phyloP scores from a whole-genome alignment of 805 yeast genomes.

The Wickerhamomyces rabaulensis region DNA sequence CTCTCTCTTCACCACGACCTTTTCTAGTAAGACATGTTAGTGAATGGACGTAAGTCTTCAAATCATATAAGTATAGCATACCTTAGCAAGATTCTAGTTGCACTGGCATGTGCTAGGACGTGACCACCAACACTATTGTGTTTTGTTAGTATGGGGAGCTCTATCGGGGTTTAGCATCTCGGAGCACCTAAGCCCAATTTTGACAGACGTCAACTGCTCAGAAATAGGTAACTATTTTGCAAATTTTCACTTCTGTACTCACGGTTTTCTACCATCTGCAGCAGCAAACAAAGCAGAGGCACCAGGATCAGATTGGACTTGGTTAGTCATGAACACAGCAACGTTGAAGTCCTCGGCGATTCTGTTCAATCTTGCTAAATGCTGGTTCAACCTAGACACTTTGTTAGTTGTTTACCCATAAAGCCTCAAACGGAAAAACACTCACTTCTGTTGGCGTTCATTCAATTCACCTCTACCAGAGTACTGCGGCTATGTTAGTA shows the following conservation, averaged over 20 bases:
- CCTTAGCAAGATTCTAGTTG: conserved; percentile 61
- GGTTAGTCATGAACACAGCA: conserved; percentile 72
- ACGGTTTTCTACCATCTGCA: conserved; percentile 79
- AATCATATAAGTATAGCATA: conserved; percentile 2
- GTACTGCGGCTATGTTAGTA: conserved; percentile 28
- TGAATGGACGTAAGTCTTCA: neutral
- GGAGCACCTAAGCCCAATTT: neutral
- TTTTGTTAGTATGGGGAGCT: conserved; percentile 1
- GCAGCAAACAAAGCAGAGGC: conserved; percentile 74
- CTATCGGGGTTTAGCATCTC: neutral
- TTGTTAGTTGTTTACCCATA: neutral
- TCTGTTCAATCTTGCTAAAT: conserved; percentile 45
- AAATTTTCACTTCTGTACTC: conserved; percentile 8
- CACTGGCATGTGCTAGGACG: conserved; percentile 76
- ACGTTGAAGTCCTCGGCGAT: conserved; percentile 74
- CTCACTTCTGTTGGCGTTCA: conserved; percentile 61
- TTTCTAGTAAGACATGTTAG: conserved; percentile 34
- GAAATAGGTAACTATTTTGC: too few relatives aligned
- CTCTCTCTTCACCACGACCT: conserved; percentile 77
- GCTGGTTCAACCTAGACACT: conserved; percentile 37
- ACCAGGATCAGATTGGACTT: conserved; percentile 82
- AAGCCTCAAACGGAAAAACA: neutral
- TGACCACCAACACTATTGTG: conserved; percentile 61
- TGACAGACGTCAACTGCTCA: neutral
- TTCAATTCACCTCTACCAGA: conserved; percentile 74